phyloP scores from a whole-genome alignment of 306 rosid species.

The Sphenostylis stenocarpa region DNA sequence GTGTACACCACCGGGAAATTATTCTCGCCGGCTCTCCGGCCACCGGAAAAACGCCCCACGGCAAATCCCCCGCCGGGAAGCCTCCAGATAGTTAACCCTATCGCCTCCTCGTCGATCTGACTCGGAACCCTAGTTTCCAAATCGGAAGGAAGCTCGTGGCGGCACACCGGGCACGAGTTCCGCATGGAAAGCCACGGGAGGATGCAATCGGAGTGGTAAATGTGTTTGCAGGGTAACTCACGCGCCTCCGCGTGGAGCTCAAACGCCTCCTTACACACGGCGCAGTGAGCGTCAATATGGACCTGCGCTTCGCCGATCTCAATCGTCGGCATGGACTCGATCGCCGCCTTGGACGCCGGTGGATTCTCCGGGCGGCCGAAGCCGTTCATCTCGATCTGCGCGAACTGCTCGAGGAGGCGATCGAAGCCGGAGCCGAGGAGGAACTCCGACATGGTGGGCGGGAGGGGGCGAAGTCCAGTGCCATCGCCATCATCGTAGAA shows the following conservation, averaged over 20 bases:
- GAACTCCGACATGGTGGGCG: conserved; percentile 79
- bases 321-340: conserved; percentile 83
- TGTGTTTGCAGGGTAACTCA: conserved; percentile 90
- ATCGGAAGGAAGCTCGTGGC: conserved; percentile 83
- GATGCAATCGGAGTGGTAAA: conserved; percentile 86
- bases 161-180: conserved; percentile 94
- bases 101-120: conserved; percentile 66
- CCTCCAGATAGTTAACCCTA: conserved; percentile 91
- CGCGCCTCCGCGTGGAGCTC: conserved; percentile 79
- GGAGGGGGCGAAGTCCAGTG: conserved; percentile 75
- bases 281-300: conserved; percentile 73
- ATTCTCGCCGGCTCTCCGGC: conserved; percentile 61
- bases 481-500: conserved; percentile 88
- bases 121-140: conserved; percentile 41
- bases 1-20: conserved; percentile 86
- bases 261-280: conserved; percentile 88
- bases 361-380: conserved; percentile 83
- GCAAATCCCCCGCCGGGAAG: conserved; percentile 90
- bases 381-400: conserved; percentile 84
- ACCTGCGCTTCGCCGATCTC: conserved; percentile 61
- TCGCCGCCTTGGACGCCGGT: conserved; percentile 84
- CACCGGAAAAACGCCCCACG: conserved; percentile 77
- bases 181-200: conserved; percentile 89
- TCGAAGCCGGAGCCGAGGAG: conserved; percentile 83
- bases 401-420: conserved; percentile 74